These are phyloP conservation scores for Phanerochaete carnosa DNA, from an alignment of 768 basidiomycete species.

Conservation along the genomic window DNA sequence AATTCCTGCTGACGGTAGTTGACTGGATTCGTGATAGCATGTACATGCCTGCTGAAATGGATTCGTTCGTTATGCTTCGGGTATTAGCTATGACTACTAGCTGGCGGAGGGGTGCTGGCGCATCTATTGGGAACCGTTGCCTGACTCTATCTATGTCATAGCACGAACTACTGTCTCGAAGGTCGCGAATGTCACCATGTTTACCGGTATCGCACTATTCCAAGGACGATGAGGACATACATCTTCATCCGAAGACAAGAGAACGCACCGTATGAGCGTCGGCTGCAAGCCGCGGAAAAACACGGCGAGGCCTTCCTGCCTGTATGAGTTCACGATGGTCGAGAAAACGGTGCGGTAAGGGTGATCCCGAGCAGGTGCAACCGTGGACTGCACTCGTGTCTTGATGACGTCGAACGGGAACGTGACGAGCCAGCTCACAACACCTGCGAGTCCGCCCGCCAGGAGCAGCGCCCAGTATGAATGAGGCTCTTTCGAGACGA, in stretches of 20 bases:
- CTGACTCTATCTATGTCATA: no score
- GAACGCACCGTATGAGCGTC: constrained; percentile 70
- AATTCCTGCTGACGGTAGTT: no score
- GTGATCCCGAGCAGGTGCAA: constrained; percentile 26
- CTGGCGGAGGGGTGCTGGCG: no score
- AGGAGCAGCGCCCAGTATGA: constrained; percentile 60
- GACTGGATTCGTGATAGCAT: no score
- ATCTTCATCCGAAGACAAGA: background rate
- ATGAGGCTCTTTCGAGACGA: constrained; percentile 32
- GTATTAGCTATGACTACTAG: no score
- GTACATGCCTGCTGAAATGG: no score
- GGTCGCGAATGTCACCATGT: constrained; percentile 76
- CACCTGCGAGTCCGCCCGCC: constrained; percentile 75
- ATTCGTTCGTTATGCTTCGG: no score
- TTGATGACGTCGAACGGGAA: constrained; percentile 91
- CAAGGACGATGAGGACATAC: background rate
- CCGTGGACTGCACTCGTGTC: constrained; percentile 73
- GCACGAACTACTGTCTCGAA: constrained; percentile 59
- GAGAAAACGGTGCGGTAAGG: constrained; percentile 59
- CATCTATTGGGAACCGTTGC: no score
- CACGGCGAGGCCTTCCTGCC: constrained; percentile 59
- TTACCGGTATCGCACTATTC: constrained; percentile 78
- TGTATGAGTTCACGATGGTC: constrained; percentile 58
- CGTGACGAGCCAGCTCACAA: constrained; percentile 74
- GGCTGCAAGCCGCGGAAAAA: constrained; percentile 79